Base-by-base conservation (phyloP, 1,284 basidiomycete species). In the Ceratobasidium sp. region DNA sequence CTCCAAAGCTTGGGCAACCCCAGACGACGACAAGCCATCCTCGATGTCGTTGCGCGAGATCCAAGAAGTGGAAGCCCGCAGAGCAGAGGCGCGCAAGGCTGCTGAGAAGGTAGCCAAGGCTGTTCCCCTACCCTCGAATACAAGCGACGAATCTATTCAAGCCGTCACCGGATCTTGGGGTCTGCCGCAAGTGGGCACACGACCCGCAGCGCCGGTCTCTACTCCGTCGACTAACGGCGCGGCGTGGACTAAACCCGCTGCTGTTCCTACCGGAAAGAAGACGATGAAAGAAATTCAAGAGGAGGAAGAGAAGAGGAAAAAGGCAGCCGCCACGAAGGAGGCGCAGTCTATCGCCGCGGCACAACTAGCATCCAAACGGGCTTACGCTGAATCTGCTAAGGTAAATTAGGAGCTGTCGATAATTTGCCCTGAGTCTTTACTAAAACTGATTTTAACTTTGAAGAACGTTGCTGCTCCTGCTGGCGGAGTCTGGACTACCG, bases 251-350 rank as follows among this genome's bases (percentile, higher is more conserved):
- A 88, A 90, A 67, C 72, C 82, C 9, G 74, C 83, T 11, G 78
- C 81, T 18, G 72, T 81, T 0, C 77, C 85, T 13, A 76, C 81
- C 2, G 83, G 88, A 7, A 97, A 96, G 84, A 98, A 96, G 87
- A 94, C 94, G 1, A 92, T 99, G 89, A 98, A 96, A 85, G 96
- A 99, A 83, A 99, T 99, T 58, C 95, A 98, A 81, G 96, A 98
- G 81, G 97, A 99, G 79, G 97, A 99, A 80, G 92, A 98, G 82
- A 87, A 84, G 76, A 86, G 91, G 76, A 95, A 94, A 85, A 91
- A 89, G 79, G 80, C 84, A 69, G 85, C 83, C 0, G 82, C 84
- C 16, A 35, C 63, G 54, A 91, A 90, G 78, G 90, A 92, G 75
- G 86, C 86, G 58, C 83, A 82, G 54, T 58, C 75, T 16, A 63